Evolutionary conservation across 441 rosid genomes (phyloP), one percentile per base, ranked within the genome.

Genomic region (Jatropha multifida): DNA sequence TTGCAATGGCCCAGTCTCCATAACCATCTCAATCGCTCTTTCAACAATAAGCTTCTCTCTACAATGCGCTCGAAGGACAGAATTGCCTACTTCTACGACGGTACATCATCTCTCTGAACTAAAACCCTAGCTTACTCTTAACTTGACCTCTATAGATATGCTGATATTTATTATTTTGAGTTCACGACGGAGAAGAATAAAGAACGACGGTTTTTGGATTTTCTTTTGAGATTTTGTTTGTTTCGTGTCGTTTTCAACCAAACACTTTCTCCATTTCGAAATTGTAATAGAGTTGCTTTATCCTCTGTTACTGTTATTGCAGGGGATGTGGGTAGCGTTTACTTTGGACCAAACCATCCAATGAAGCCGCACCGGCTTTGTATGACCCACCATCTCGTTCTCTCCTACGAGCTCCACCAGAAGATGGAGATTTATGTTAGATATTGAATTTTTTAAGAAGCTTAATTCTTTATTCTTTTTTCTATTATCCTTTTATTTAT

Each of bases 311-410:
- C 55, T 66, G 14, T 58, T 83, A 58, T 80, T 81, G 84, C 89
- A 96, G 97, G 99, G 68, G 97, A 96, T 65, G 99, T 90, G 77
- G 99, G 98, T 37, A 91, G 82, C 17, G 98, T 96, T 26, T 96
- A 91, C 82, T 96, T 96, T 85, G 97, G 98, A n/a, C 97, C 98
- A 0, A 90, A 96, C 78, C 99, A 96, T 85, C 99, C 98, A 4
- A 94, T 94, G 99, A 92, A 94, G 76, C 98, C 98, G 1, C 98
- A 96, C 77, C 85, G 99, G 80, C 94, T 92, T 67, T 94, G 99
- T 76, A 94, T 96, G 98, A 94, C 98, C 0, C 99, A 94, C 78
- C 98, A 96, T 86, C 93, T 96, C 52, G 94, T 96, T 62, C 99
- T 94, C 75, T 83, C 97, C 15, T 96, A 96, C 76, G 97, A 91